A percentile compares a stretch with the other conserved stretches of the same genome.
Conservation (phyloP, 169 alveolate species). For the Pseudocohnilembus persalinus region DNA sequence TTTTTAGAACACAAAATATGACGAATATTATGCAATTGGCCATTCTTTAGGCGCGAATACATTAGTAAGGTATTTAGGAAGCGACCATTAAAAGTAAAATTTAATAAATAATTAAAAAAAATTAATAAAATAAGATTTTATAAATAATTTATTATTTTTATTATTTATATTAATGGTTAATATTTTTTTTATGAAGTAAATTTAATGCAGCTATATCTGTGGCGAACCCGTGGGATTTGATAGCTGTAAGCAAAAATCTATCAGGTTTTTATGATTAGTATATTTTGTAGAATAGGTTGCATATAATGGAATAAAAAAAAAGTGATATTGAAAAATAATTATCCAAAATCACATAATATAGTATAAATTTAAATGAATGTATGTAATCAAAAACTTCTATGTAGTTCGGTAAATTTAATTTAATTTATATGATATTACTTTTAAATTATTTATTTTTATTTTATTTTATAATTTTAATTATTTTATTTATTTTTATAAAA, state of each 20-base stretch:
- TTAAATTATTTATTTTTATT: too few species aligned
- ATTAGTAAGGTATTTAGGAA: conserved; percentile 31
- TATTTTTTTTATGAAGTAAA: background rate
- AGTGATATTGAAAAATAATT: background rate
- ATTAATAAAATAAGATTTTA: too few species aligned
- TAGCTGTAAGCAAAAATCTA: background rate
- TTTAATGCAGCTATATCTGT: conserved; percentile 16
- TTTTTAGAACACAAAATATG: background rate
- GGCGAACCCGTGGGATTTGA: conserved; percentile 17
- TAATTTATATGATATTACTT: too few species aligned
- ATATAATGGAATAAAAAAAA: conserved; percentile 2
- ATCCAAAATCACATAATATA: too few species aligned
- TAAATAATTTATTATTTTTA: too few species aligned
- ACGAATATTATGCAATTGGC: conserved; percentile 41
- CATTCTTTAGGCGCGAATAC: conserved; percentile 46
- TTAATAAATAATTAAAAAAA: background rate
- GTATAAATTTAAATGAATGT: background rate
- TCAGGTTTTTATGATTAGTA: background rate
- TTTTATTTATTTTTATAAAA: too few species aligned
- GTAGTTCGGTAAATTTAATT: background rate
- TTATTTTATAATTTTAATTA: too few species aligned
- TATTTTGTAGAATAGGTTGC: background rate
- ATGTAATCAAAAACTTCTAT: background rate
- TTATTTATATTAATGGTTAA: background rate
- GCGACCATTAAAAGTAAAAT: background rate